These are phyloP conservation scores for Symbiodinium pilosum DNA, from an alignment of 73 alveolate genomes.

Conservation along the genomic window DNA sequence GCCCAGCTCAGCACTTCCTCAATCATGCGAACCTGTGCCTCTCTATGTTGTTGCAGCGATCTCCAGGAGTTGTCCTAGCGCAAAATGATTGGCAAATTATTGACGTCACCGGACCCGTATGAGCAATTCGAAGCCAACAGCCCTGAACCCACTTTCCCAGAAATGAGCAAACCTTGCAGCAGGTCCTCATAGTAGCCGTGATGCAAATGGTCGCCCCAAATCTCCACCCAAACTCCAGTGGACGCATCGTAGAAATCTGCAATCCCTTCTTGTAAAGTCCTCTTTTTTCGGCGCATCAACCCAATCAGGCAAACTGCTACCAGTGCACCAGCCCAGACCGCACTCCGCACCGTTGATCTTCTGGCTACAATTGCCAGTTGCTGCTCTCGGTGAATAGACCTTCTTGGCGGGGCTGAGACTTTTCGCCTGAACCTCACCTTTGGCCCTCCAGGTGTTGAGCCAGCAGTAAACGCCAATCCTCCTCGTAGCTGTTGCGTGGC, in stretches of 20 bases:
- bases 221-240: constrained; percentile 93
- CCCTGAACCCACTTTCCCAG: no score
- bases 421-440: no score
- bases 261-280: constrained; percentile 76
- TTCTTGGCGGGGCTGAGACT: background rate
- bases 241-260: constrained; percentile 93
- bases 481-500: no score
- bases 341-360: background rate
- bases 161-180: no score
- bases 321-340: background rate
- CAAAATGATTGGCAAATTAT: no score
- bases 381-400: background rate
- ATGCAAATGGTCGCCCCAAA: constrained; percentile 90
- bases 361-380: background rate
- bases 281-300: background rate
- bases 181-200: constrained; percentile 85
- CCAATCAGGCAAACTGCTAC: background rate
- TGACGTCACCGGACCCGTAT: no score
- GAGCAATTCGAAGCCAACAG: no score
- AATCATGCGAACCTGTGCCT: constrained; percentile 89
- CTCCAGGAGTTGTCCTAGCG: constrained; percentile 93
- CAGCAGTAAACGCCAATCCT: background rate
- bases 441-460: background rate
- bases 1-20: constrained; percentile 90
- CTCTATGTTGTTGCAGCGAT: constrained; percentile 76